These are phyloP conservation scores for Eudorina sp. DNA, from an alignment of 139 green algal species.

Conservation along the genomic window DNA sequence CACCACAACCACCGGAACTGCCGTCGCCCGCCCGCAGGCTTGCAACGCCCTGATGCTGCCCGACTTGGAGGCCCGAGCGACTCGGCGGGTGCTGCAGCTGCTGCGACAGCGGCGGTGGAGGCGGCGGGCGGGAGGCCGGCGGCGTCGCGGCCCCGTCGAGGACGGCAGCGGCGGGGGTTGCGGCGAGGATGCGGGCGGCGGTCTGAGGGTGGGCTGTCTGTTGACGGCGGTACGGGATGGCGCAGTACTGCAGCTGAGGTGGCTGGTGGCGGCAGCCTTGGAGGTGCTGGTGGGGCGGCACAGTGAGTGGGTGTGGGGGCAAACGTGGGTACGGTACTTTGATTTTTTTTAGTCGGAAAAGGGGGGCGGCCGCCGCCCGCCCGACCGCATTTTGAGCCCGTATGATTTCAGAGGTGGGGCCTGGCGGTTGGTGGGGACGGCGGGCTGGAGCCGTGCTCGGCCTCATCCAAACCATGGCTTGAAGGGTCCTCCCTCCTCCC, in stretches of 20 bases:
- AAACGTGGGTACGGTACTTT: background rate
- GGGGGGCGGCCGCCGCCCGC: too few relatives aligned
- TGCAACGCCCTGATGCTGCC: conserved; percentile 38
- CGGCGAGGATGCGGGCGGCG: too few relatives aligned
- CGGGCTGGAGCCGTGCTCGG: too few relatives aligned
- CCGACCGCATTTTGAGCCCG: too few relatives aligned
- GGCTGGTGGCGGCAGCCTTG: conserved; percentile 13
- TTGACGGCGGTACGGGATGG: conserved; percentile 4
- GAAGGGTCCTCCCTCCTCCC: too few relatives aligned
- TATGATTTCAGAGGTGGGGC: background rate
- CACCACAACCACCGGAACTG: background rate
- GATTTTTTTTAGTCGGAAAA: too few relatives aligned
- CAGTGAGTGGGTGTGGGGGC: conserved; percentile 6
- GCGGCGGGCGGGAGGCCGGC: background rate
- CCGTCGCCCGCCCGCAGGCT: background rate
- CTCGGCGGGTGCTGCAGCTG: background rate
- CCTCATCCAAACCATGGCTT: too few relatives aligned
- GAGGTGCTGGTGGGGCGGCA: background rate
- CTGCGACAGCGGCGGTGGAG: background rate
- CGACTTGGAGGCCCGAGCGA: background rate
- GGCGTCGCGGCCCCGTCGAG: background rate
- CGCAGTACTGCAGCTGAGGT: background rate
- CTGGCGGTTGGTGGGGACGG: too few relatives aligned
- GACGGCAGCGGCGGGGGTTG: background rate
- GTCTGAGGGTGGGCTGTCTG: background rate